phyloP scores from a whole-genome alignment of 192 early-diverging fungal genomes.

The Lobosporangium transversale region DNA sequence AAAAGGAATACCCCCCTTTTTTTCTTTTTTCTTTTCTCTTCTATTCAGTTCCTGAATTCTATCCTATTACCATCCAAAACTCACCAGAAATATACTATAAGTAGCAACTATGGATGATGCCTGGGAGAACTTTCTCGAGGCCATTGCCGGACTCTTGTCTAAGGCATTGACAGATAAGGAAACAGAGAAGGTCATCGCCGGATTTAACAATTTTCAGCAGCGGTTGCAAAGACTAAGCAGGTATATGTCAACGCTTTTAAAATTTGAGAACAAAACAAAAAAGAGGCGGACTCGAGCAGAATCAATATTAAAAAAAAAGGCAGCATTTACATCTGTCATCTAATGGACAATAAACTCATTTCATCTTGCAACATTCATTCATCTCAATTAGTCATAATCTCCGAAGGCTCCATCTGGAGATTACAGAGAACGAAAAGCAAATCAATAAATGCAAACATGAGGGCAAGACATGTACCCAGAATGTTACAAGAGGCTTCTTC shows the following conservation, averaged over 20 bases:
- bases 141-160: conserved; percentile 66
- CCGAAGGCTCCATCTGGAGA: conserved; percentile 50
- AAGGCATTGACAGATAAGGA: conserved; percentile 73
- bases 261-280: too few relatives aligned
- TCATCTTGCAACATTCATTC: background rate
- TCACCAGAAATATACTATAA: too few relatives aligned
- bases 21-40: background rate
- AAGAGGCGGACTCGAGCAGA: too few relatives aligned
- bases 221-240: conserved; percentile 73
- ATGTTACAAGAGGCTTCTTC: conserved; percentile 70
- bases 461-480: conserved; percentile 72
- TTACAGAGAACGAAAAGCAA: conserved; percentile 29
- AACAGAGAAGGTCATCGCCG: conserved; percentile 66
- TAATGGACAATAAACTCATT: background rate
- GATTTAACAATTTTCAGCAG: conserved; percentile 70
- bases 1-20: background rate
- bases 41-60: background rate
- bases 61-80: background rate
- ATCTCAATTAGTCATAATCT: conserved; percentile 54
- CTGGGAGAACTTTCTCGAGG: conserved; percentile 71
- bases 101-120: conserved; percentile 26
- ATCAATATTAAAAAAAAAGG: too few relatives aligned
- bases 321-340: background rate
- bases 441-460: conserved; percentile 64
- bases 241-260: too few relatives aligned